These are phyloP conservation scores for Sherardia arvensis DNA, from an alignment of 257 asterid genomes.

Conservation along the genomic window DNA sequence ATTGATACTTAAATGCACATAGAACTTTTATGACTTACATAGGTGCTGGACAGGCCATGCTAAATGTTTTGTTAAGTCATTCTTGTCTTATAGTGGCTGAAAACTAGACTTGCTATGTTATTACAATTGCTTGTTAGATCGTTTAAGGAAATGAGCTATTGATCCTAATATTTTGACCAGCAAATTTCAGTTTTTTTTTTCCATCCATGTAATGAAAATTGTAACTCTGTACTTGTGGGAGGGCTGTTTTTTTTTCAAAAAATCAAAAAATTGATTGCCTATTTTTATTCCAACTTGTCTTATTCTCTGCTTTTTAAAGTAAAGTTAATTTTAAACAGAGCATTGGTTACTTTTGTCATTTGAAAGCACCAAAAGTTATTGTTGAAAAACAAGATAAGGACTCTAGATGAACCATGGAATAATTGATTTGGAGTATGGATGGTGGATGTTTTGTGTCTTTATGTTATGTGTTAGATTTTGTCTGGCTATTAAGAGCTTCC, in stretches of 20 bases:
- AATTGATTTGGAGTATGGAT: neutral
- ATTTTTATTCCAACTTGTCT: neutral
- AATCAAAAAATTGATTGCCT: neutral
- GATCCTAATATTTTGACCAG: neutral
- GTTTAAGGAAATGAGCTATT: neutral
- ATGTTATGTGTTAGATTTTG: neutral
- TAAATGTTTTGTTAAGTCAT: neutral
- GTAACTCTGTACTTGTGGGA: neutral
- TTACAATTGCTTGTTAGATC: neutral
- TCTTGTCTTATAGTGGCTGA: neutral
- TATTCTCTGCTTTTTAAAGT: neutral
- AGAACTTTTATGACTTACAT: no score
- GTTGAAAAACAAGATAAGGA: neutral
- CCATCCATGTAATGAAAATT: neutral
- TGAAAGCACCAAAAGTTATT: neutral
- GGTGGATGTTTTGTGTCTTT: neutral
- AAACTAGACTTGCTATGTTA: neutral
- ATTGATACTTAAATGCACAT: neutral
- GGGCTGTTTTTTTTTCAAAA: no score
- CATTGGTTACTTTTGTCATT: neutral
- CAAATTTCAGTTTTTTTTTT: neutral
- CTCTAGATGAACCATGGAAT: no score
- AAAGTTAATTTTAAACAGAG: neutral
- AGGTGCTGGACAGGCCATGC: neutral
- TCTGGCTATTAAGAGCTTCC: neutral